phyloP scores from a whole-genome alignment of 2,329 filamentous ascomycete species.

The Colletotrichum sp. region DNA sequence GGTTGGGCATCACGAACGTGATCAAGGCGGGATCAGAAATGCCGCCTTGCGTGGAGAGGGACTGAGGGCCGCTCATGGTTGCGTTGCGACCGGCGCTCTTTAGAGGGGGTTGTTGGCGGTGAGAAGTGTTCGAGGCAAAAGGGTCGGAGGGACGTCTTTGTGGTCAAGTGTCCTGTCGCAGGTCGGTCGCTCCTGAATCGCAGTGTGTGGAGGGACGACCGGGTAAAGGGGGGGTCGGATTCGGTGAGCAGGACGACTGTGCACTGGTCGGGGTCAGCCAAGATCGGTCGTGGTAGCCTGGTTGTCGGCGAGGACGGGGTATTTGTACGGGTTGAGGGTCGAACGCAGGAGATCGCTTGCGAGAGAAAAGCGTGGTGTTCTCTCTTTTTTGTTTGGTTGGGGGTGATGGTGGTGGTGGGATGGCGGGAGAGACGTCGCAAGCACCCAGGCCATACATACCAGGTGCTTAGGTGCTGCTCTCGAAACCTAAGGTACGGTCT shows the following conservation, averaged over 20 bases:
- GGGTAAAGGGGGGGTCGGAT: slow-evolving; percentile 4
- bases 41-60: slow-evolving; percentile 44
- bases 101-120: not conserved
- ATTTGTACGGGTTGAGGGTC: not conserved
- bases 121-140: not conserved
- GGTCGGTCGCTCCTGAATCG: slow-evolving; percentile 18
- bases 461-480: not conserved
- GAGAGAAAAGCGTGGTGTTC: not conserved
- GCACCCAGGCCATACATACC: not conserved
- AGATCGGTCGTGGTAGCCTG: not conserved
- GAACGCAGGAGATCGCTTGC: not conserved
- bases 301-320: not conserved
- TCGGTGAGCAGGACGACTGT: not conserved
- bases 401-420: not conserved
- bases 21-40: slow-evolving; percentile 72
- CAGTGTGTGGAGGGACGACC: slow-evolving; percentile 8
- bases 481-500: not conserved
- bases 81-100: slow-evolving; percentile 8
- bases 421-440: slow-evolving; percentile 16
- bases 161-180: slow-evolving; percentile 19
- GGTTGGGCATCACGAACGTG: slow-evolving; percentile 50
- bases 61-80: slow-evolving; percentile 17
- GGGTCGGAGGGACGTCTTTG: not conserved
- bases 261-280: not conserved
- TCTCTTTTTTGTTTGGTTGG: not conserved